Conservation (phyloP, 805 yeast genomes). For the Debaryomyces prosopidis region DNA sequence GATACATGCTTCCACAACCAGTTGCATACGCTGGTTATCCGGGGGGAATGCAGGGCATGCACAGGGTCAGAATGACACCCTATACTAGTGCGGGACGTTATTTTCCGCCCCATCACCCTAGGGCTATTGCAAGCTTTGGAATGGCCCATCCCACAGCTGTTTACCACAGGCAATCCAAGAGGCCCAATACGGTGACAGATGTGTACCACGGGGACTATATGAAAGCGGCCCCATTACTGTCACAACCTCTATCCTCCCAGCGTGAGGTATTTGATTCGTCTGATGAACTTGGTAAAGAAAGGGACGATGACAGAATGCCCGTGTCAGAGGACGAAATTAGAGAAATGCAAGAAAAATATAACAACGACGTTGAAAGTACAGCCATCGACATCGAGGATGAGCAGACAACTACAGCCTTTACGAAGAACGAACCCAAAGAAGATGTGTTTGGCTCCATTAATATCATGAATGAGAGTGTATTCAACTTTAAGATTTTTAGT, state of each 20-base stretch:
- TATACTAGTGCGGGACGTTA: slow-evolving; percentile 10
- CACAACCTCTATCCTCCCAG: slow-evolving; percentile 55
- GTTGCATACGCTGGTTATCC: not conserved
- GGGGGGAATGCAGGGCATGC: not conserved
- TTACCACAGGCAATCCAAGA: not conserved
- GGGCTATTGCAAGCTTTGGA: not conserved
- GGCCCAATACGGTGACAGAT: slow-evolving; percentile 40
- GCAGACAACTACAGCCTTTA: not conserved
- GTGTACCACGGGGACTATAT: slow-evolving; percentile 49
- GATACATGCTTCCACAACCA: slow-evolving; percentile 1
- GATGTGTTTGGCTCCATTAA: slow-evolving; percentile 38
- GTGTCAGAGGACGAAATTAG: slow-evolving; percentile 30
- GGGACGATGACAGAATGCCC: slow-evolving; percentile 27
- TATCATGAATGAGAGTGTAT: slow-evolving; percentile 36
- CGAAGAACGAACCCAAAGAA: slow-evolving; percentile 4
- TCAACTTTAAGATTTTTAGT: slow-evolving; percentile 34
- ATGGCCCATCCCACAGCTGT: not conserved
- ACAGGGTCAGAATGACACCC: slow-evolving; percentile 12
- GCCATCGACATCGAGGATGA: slow-evolving; percentile 7
- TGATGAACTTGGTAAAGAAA: not conserved
- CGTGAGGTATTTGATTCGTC: slow-evolving; percentile 32
- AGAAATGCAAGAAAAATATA: slow-evolving; percentile 32
- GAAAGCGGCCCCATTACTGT: slow-evolving; percentile 47
- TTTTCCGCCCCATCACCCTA: slow-evolving; percentile 3
- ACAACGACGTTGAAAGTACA: slow-evolving; percentile 8